Evolutionary conservation across 2,329 filamentous ascomycete species (phyloP).

Genomic region (Botryotinia narcissicola): DNA sequence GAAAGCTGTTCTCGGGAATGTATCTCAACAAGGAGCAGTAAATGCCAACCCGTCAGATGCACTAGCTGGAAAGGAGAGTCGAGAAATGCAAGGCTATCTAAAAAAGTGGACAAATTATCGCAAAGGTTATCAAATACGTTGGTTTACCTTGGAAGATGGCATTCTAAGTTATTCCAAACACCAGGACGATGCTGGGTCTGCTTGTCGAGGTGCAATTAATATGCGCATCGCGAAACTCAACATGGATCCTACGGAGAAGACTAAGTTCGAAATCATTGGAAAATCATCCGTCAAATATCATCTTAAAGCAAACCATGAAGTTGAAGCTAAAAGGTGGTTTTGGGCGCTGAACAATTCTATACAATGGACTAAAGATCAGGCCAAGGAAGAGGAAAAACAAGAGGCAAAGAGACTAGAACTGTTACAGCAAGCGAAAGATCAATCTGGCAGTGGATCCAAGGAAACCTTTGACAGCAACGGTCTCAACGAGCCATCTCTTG

Average conservation of each 20-base stretch:
- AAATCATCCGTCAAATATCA: conserved; percentile 99
- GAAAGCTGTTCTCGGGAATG: conserved; percentile 86
- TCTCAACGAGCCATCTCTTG: conserved; percentile 29
- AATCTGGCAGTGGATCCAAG: conserved; percentile 46
- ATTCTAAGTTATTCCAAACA: conserved; percentile 99
- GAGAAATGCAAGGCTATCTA: conserved; percentile 97
- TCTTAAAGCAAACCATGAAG: conserved; percentile 94
- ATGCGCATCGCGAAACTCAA: conserved; percentile 94
- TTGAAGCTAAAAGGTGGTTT: conserved; percentile 98
- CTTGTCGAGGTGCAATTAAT: conserved; percentile 96
- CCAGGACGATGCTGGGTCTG: conserved; percentile 93
- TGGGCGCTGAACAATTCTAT: conserved; percentile 99
- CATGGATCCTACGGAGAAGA: conserved; percentile 97
- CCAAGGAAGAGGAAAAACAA: conserved; percentile 81
- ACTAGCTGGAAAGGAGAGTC: conserved; percentile 76
- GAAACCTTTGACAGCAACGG: conserved; percentile 28
- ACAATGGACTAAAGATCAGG: conserved; percentile 97
- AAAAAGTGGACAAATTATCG: conserved; percentile 99
- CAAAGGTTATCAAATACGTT: conserved; percentile 91
- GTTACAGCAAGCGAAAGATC: conserved; percentile 76
- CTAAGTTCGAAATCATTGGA: conserved; percentile 94
- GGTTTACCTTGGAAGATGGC: conserved; percentile 97
- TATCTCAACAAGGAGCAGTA: conserved; percentile 51
- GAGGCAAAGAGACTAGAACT: conserved; percentile 72
- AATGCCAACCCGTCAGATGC: conserved; percentile 56